Evolutionary conservation across 1,139 yeast species (phyloP), one percentile per base, ranked within the genome.

Genomic region (Debaryomyces fabryi): DNA sequence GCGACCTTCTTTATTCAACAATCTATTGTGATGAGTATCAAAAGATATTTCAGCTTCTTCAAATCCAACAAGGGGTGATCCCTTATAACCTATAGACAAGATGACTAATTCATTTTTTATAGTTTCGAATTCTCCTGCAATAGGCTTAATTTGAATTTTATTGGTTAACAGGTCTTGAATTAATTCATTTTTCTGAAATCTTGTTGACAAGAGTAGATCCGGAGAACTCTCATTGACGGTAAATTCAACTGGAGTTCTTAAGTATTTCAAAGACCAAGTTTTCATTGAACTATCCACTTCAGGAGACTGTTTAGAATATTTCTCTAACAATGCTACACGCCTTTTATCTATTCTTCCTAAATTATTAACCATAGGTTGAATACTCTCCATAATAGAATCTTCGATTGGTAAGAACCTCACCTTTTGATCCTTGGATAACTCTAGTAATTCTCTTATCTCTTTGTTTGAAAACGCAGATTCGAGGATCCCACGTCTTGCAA

Each of bases 381-480:
- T 63, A 1, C 68, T 68, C 1, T 68, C 73, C 39, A 84, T 64
- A 21, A 78, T 62, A 15, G 71, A 71, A 4, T 69, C 67, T 0
- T 75, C 77, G 21, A 85, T 66, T 1, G 90, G 87, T 2, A 64
- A 60, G 60, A 91, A 88, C 36, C 63, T 65, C 3, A 82, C 76
- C 1, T 83, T 84, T 34, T 74, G 74, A 3, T 78, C 71, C 38
- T 74, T 77, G 12, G 70, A 60, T 50, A 91, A 71, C 50, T 84
- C 86, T 58, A 92, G 71, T 39, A 93, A 71, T 61, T 93, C 99
- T 57, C 98, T 77, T 16, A 93, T 76, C 65, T 93, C 99, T 63
- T 91, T 93, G 58, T 90, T 92, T 2, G 98, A 87, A 65, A 92
- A 93, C 15, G 97, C 96, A 39, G 96, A 86, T 58, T 88, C 87